These are phyloP conservation scores for Cynara cardunculus DNA, from an alignment of 129 eudicot species.

Conservation along the genomic window DNA sequence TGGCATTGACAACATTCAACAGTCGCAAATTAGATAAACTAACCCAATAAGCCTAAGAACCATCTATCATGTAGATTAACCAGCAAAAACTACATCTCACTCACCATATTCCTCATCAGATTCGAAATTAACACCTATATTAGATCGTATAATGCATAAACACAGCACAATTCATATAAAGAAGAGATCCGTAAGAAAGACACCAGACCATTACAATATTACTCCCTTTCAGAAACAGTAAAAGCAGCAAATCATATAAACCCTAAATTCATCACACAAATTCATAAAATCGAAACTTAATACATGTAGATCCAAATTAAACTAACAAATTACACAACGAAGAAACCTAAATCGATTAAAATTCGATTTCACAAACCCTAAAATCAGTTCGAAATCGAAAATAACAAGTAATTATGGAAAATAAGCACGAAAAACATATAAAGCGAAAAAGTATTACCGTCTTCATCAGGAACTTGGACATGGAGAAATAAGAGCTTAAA, in stretches of 20 bases:
- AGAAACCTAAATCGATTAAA: neutral
- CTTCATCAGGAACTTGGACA: conserved; percentile 93
- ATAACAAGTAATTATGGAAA: neutral
- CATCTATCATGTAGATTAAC: neutral
- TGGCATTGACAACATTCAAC: neutral
- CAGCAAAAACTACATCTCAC: neutral
- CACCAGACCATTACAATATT: neutral
- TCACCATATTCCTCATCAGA: conserved; percentile 5
- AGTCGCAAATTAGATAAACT: neutral
- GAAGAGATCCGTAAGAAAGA: neutral
- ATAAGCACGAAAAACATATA: neutral
- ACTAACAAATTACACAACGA: neutral
- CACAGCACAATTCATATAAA: neutral
- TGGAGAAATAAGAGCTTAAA: conserved; percentile 84
- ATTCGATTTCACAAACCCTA: conserved; percentile 16
- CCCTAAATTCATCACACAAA: neutral
- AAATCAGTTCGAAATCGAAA: neutral
- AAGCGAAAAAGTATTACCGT: conserved; percentile 44
- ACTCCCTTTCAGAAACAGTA: neutral
- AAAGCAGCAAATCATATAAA: neutral
- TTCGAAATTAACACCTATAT: conserved; percentile 2
- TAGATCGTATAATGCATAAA: neutral
- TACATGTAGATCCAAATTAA: neutral
- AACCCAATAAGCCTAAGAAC: neutral
- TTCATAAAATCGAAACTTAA: neutral